These are phyloP conservation scores for Aspergillus latus DNA, from an alignment of 2,329 filamentous ascomycete genomes.

Conservation along the genomic window DNA sequence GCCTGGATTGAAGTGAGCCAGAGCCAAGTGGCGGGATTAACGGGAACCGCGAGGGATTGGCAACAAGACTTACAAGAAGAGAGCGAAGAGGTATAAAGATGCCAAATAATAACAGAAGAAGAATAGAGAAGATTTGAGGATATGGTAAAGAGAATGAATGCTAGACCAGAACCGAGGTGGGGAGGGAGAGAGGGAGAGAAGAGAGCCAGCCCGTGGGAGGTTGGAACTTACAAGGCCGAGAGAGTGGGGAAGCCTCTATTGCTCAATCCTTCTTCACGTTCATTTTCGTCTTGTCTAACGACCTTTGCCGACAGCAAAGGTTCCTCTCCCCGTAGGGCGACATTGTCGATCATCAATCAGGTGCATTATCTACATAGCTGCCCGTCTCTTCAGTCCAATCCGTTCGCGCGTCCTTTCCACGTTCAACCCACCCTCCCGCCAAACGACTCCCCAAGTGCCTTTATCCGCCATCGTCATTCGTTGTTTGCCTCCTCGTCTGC, in stretches of 20 bases:
- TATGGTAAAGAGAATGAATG: conserved; percentile 5
- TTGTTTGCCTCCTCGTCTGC: conserved; percentile 9
- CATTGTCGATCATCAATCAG: background rate
- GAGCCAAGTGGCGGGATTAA: conserved; percentile 1
- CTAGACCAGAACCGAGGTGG: conserved; percentile 3
- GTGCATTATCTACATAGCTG: background rate
- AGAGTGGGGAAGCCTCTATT: conserved; percentile 8
- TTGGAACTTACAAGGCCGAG: background rate
- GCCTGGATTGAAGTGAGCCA: conserved; percentile 10
- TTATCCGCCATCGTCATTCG: conserved; percentile 16
- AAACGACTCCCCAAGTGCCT: conserved; percentile 13
- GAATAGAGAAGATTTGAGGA: conserved; percentile 9
- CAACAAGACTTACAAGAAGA: conserved; percentile 9
- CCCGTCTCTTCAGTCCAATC: conserved; percentile 6
- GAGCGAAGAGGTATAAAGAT: conserved; percentile 7
- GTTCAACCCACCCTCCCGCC: conserved; percentile 15
- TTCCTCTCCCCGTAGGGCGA: background rate
- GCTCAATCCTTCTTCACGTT: conserved; percentile 3
- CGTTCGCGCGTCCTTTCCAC: conserved; percentile 11
- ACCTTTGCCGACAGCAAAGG: background rate
- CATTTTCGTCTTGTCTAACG: background rate
- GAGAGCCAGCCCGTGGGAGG: background rate
- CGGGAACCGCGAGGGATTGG: conserved; percentile 4
- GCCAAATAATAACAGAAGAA: conserved; percentile 6
- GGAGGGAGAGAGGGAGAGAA: background rate